Base-by-base conservation (phyloP, 2,329 filamentous ascomycete species). In the Talaromyces rugulosus region DNA sequence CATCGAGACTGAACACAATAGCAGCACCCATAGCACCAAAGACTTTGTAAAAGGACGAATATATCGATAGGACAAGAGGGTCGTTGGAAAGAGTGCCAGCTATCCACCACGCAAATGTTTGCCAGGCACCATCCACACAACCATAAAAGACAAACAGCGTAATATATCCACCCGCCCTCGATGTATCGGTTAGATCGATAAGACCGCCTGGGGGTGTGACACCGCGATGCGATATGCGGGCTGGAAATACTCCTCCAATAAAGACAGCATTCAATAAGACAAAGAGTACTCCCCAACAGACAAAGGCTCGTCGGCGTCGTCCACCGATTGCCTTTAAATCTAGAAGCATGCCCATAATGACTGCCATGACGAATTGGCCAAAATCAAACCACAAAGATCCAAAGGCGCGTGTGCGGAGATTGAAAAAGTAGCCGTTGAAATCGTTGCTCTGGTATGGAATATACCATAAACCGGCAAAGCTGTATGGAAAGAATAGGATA, bases 391-490 rank as follows among this genome's bases (percentile, higher is more conserved):
- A 63, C 6, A 70, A 36, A 40, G 62, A 66, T 51, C 67, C 68
- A 40, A 70, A 65, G 12, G 67, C 66, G 5, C 68, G 64, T 1
- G 63, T 66, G 12, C 68, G 63, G 8, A 70, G 66, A 28, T 66
- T 53, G 51, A 70, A 70, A 54, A 66, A 66, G 30, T 65, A 62
- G 5, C 52, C 62, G 56, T 70, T 70, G 52, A 62, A 69, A 30
- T 66, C 64, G 51, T 70, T 70, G 57, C 62, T 65, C 34, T 70
- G 68, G 33, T 70, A 70, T 5, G 67, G 66, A 50, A 62, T 65
- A 30, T 65, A 70, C 64, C 60, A 70, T 23, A 68, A 51, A 9
- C 66, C 65, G 3, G 67, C 67, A 52, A 64, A 69, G 33, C 63
- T 67, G 42, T 66, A 66, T 1, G 67, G 67, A 12, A 64, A 67